Evolutionary conservation across 345 rosid genomes (phyloP).

Genomic region (Eucalyptus urophylla): DNA sequence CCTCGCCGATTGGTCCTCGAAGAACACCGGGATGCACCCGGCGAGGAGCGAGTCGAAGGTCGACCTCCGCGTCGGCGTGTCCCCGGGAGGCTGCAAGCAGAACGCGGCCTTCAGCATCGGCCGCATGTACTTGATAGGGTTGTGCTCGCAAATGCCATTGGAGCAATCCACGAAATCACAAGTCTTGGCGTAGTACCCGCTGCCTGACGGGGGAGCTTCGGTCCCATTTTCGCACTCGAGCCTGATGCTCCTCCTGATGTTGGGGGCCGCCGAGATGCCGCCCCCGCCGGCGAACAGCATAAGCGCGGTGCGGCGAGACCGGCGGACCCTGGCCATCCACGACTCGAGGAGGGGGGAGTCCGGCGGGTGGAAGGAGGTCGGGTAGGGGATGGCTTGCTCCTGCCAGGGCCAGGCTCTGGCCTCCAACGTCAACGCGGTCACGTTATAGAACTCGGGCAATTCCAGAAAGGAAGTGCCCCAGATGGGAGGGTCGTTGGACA

Average conservation of each 20-base stretch:
- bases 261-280: slow-evolving; percentile 43
- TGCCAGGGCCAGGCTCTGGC: slow-evolving; percentile 83
- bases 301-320: slow-evolving; percentile 37
- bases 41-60: slow-evolving; percentile 78
- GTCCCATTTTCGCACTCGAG: slow-evolving; percentile 43
- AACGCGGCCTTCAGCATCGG: slow-evolving; percentile 69
- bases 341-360: slow-evolving; percentile 42
- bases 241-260: slow-evolving; percentile 76
- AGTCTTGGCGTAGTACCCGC: slow-evolving; percentile 8
- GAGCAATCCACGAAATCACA: slow-evolving; percentile 88
- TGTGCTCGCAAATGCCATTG: slow-evolving; percentile 81
- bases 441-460: slow-evolving; percentile 60
- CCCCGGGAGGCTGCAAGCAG: slow-evolving; percentile 90
- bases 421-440: slow-evolving; percentile 65
- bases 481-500: slow-evolving; percentile 54
- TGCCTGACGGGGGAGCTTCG: neutral
- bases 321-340: slow-evolving; percentile 56
- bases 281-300: slow-evolving; percentile 92
- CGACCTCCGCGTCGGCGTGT: slow-evolving; percentile 76
- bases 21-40: slow-evolving; percentile 91
- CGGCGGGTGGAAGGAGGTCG: slow-evolving; percentile 87
- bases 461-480: slow-evolving; percentile 96
- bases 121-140: slow-evolving; percentile 70
- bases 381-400: slow-evolving; percentile 85
- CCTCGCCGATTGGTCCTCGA: slow-evolving; percentile 69